These are phyloP conservation scores for Sordariomycetes sp. DNA, from an alignment of 2,329 filamentous ascomycete species.

Conservation along the genomic window DNA sequence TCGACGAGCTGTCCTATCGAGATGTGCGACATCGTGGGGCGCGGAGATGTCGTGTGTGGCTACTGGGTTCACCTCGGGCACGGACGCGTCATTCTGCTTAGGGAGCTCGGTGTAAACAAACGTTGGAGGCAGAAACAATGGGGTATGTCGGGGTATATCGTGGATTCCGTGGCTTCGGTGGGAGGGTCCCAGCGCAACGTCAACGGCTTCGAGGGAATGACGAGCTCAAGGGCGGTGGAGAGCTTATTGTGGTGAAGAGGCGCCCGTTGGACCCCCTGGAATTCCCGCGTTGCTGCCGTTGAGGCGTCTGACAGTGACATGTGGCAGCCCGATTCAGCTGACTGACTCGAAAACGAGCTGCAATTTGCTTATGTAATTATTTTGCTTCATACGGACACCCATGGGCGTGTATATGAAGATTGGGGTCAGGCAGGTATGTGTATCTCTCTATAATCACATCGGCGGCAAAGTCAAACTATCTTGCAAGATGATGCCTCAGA, in stretches of 20 bases:
- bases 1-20: constrained; percentile 62
- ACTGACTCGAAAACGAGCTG: no score
- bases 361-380: no score
- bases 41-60: neutral
- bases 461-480: no score
- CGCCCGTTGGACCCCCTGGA: neutral
- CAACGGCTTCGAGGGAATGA: neutral
- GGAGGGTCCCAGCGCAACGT: neutral
- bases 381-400: no score
- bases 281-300: neutral
- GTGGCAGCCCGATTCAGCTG: no score
- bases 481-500: no score
- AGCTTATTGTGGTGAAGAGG: neutral
- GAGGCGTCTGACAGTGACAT: no score
- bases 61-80: neutral
- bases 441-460: no score
- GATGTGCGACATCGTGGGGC: constrained; percentile 40
- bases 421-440: no score
- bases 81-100: neutral
- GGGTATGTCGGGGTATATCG: neutral
- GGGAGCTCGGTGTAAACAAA: neutral
- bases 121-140: neutral
- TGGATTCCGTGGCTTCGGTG: neutral
- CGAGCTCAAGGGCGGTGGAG: neutral
- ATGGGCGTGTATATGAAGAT: no score